Evolutionary conservation across 495 filamentous ascomycete genomes (phyloP), one percentile per base, ranked within the genome.

Genomic region (Neurospora cerealis): DNA sequence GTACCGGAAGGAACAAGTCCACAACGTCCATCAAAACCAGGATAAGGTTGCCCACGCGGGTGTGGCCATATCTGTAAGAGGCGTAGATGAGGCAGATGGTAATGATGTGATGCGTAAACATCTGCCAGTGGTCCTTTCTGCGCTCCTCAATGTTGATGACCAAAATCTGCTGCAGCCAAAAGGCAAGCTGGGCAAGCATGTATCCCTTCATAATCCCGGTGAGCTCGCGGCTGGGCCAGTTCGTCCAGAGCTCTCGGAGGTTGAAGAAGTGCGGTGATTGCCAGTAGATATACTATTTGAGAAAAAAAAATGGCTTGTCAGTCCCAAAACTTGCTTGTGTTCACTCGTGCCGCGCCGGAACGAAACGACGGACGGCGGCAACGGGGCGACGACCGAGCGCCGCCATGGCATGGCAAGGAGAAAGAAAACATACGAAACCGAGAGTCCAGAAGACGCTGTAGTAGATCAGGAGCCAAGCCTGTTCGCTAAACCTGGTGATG

Each of bases 31-130:
- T 98, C 73, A 96, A 83, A 48, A 92, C 92, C 74, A 99, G 84
- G 74, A 98, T 93, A 69, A 97, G 87, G 77, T 94, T 96, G 69
- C 93, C 95, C 40, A 97, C 94, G 69, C 91, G 90, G 36, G 91
- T 95, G 78, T 93, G 89, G 77, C 92, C 89, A 77, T 94, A 96
- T 74, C 90, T 87, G 79, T 98, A 99, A 66, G 91, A 93, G 17
- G 87, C 86, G 76, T 90, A 89, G 70, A 98, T 89, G 60, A 99
- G 87, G 24, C 85, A 84, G 81, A 90, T 92, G 28, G 96, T 99
- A 78, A 98, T 89, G 77, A 97, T 88, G 81, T 99, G 96, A 81
- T 99, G 96, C 13, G 90, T 91, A 73, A 98, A 90, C 96, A 97
- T 98, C 80, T 98, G 96, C 80, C 89, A 91, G 81, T 97, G 91